Percentiles rank a stretch among this genome's conserved stretches.
Evolutionary conservation across 2,329 filamentous ascomycete species (phyloP).

Genomic region (Xylariaceae sp.): DNA sequence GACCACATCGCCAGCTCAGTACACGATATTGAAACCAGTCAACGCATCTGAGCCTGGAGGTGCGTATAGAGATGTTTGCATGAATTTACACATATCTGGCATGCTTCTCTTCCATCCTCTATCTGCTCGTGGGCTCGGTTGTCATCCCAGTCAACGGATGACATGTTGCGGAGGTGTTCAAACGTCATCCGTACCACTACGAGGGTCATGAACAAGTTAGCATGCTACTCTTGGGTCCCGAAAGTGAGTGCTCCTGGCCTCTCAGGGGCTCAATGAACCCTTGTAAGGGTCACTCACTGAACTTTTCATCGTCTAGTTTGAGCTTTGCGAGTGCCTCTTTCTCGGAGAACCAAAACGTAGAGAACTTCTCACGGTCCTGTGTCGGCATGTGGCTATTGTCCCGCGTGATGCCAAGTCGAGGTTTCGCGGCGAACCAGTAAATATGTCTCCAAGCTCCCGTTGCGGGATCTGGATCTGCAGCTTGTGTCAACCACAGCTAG

Average conservation of each 20-base stretch:
- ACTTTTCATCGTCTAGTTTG: constrained; percentile 24
- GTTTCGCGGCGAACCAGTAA: constrained; percentile 20
- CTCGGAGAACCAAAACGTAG: constrained; percentile 22
- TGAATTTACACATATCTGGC: too few species aligned
- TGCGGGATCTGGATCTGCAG: constrained; percentile 23
- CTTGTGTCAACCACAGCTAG: constrained; percentile 7
- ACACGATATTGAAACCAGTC: too few species aligned
- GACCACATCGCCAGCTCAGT: too few species aligned
- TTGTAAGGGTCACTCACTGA: constrained; percentile 20
- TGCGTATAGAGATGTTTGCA: too few species aligned
- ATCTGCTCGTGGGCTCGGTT: constrained; percentile 11
- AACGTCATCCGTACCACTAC: constrained; percentile 22
- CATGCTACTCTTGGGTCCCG: too few species aligned
- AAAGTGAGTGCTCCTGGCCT: too few species aligned
- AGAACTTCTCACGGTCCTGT: constrained; percentile 20
- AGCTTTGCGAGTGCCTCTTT: constrained; percentile 17
- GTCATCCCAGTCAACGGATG: constrained; percentile 17
- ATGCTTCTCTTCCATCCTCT: too few species aligned
- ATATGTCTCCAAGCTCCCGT: constrained; percentile 21
- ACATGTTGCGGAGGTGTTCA: constrained; percentile 20
- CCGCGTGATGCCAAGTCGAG: constrained; percentile 13
- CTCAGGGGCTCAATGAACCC: too few species aligned
- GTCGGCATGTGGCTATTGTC: constrained; percentile 20
- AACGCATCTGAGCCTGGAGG: too few species aligned
- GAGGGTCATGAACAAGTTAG: too few species aligned